phyloP scores from a whole-genome alignment of 106 monocot species.

The Dioscorea zingiberensis region DNA sequence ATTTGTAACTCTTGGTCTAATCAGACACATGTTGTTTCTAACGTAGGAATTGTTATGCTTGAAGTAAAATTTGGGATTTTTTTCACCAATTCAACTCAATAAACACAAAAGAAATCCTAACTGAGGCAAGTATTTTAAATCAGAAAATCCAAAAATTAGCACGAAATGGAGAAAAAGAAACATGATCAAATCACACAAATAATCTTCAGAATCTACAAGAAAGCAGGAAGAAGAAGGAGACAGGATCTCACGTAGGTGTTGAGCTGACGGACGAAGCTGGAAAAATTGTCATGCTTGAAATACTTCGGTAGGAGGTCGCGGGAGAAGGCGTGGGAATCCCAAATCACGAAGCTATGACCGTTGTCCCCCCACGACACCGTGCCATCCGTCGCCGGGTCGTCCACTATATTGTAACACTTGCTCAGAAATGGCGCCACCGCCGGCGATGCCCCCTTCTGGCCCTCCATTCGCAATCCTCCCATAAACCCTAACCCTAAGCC shows the following conservation, averaged over 20 bases:
- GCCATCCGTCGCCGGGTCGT: conserved; percentile 11
- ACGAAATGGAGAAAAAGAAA: background rate
- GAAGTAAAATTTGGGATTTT: no score
- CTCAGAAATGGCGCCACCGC: conserved; percentile 7
- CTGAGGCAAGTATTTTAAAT: background rate
- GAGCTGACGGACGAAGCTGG: conserved; percentile 22
- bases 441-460: background rate
- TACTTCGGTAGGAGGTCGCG: conserved; percentile 3
- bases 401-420: conserved; percentile 14
- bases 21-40: no score
- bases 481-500: background rate
- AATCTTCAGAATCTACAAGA: background rate
- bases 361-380: conserved; percentile 5
- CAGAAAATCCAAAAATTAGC: background rate
- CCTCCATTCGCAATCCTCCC: background rate
- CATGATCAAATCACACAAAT: background rate
- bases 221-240: background rate
- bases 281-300: conserved; percentile 24
- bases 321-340: conserved; percentile 7
- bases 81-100: no score
- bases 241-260: conserved; percentile 11
- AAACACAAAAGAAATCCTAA: background rate
- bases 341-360: conserved; percentile 9
- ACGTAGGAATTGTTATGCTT: no score
- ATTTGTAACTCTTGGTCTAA: no score